A percentile compares a stretch with the other conserved stretches of the same genome.
phyloP scores from a whole-genome alignment of 148 eudicot species.

The Nepenthes mirabilis region DNA sequence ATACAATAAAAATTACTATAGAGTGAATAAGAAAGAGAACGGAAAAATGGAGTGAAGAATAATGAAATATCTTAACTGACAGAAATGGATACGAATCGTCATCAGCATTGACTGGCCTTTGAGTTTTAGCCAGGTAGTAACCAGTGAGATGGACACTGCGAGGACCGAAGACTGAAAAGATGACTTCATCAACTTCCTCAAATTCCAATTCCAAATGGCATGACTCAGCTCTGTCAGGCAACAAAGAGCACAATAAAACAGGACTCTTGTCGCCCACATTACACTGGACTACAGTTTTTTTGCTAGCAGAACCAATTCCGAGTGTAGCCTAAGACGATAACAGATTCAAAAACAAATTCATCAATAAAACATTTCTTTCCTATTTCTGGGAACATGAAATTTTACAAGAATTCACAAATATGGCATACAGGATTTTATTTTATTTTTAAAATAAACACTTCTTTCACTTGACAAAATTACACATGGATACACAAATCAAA shows the following conservation, averaged over 20 bases:
- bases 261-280: conserved; percentile 73
- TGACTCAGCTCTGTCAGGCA: conserved; percentile 62
- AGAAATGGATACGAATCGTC: conserved; percentile 75
- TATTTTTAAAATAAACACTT: too few relatives aligned
- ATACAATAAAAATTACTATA: too few relatives aligned
- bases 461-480: too few relatives aligned
- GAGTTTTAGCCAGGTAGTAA: conserved; percentile 26
- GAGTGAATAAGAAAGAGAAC: neutral
- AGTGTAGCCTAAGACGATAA: conserved; percentile 48
- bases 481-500: too few relatives aligned
- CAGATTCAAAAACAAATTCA: neutral
- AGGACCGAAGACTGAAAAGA: conserved; percentile 80
- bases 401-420: too few relatives aligned
- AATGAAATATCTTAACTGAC: neutral
- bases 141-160: conserved; percentile 77
- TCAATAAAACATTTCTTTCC: neutral
- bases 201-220: conserved; percentile 81
- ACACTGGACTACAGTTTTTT: conserved; percentile 62
- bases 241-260: conserved; percentile 66
- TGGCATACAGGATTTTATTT: too few relatives aligned
- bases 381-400: neutral
- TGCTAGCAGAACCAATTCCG: conserved; percentile 46
- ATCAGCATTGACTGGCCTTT: conserved; percentile 8
- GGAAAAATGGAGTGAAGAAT: too few relatives aligned
- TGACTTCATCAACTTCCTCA: conserved; percentile 63